These are phyloP conservation scores for Sporothrix brasiliensis DNA, from an alignment of 2,329 filamentous ascomycete species.

Conservation along the genomic window DNA sequence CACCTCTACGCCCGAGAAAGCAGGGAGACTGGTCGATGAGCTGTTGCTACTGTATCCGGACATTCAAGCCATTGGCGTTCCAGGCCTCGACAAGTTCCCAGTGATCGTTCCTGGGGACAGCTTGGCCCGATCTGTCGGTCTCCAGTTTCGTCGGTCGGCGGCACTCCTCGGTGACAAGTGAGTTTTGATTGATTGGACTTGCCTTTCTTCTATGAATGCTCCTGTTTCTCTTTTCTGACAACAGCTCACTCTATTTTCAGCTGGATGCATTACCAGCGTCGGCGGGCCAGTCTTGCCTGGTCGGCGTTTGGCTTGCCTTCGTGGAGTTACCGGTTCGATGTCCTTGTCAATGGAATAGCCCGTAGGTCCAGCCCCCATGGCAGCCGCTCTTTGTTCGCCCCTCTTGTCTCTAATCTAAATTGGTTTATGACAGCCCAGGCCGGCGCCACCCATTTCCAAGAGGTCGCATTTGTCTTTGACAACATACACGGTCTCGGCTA, in stretches of 20 bases:
- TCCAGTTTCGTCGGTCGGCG: conserved; percentile 30
- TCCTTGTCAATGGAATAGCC: conserved; percentile 42
- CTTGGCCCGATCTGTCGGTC: conserved; percentile 23
- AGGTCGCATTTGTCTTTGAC: conserved; percentile 58
- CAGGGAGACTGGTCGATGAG: conserved; percentile 41
- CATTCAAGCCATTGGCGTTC: conserved; percentile 52
- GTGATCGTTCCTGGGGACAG: conserved; percentile 50
- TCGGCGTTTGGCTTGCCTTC: conserved; percentile 33
- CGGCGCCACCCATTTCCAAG: conserved; percentile 47
- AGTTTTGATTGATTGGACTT: background rate
- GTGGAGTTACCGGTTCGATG: conserved; percentile 52
- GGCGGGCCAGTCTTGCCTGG: conserved; percentile 36
- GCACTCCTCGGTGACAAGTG: conserved; percentile 29
- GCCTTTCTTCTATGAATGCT: background rate
- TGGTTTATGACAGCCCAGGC: background rate
- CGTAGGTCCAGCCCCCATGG: background rate
- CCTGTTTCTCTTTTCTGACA: no score
- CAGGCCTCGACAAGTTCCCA: conserved; percentile 40
- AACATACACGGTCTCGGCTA: conserved; percentile 55
- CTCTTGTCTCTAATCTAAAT: background rate
- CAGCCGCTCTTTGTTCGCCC: background rate
- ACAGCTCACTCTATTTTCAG: background rate
- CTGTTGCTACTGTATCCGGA: conserved; percentile 55
- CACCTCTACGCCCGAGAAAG: conserved; percentile 28
- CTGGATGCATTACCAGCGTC: conserved; percentile 35